A percentile compares a stretch with the other conserved stretches of the same genome.
Evolutionary conservation across 2,329 filamentous ascomycete genomes (phyloP).

Genomic region (Rutstroemia sp.): DNA sequence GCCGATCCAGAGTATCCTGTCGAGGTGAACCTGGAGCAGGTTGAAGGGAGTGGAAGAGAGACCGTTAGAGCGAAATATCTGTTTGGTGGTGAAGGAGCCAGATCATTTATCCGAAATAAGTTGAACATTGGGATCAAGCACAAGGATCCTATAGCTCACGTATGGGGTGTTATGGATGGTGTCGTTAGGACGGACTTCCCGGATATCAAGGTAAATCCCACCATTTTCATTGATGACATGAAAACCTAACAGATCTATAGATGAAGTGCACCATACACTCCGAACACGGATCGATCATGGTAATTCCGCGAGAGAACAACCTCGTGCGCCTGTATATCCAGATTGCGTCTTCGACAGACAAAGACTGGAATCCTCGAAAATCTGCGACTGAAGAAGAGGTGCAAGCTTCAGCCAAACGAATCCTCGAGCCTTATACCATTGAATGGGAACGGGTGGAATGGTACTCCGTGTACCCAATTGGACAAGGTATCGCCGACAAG

Average conservation of each 20-base stretch:
- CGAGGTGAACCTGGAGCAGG: slow-evolving; percentile 66
- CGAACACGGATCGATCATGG: slow-evolving; percentile 67
- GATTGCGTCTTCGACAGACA: slow-evolving; percentile 52
- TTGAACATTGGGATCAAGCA: slow-evolving; percentile 64
- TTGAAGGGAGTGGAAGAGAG: slow-evolving; percentile 67
- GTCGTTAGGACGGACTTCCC: slow-evolving; percentile 68
- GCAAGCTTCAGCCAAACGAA: slow-evolving; percentile 56
- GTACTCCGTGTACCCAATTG: slow-evolving; percentile 73
- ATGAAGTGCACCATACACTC: slow-evolving; percentile 75
- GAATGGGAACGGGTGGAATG: slow-evolving; percentile 62
- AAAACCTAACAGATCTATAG: slow-evolving; percentile 29
- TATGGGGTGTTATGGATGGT: slow-evolving; percentile 72
- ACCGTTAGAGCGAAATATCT: slow-evolving; percentile 62
- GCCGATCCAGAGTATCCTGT: slow-evolving; percentile 64
- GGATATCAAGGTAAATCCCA: slow-evolving; percentile 61
- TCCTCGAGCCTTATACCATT: slow-evolving; percentile 59
- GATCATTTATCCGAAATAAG: slow-evolving; percentile 56
- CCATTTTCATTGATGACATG: slow-evolving; percentile 43
- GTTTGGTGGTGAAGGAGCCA: slow-evolving; percentile 64
- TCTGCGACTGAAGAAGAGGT: slow-evolving; percentile 58
- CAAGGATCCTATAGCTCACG: slow-evolving; percentile 61
- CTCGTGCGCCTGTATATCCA: slow-evolving; percentile 67
- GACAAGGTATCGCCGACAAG: slow-evolving; percentile 62
- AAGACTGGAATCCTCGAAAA: slow-evolving; percentile 54
- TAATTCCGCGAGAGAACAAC: slow-evolving; percentile 65